A percentile compares a stretch with the other conserved stretches of the same genome.
phyloP scores from a whole-genome alignment of 352 stramenopile species.

The Globisporangium lucens region DNA sequence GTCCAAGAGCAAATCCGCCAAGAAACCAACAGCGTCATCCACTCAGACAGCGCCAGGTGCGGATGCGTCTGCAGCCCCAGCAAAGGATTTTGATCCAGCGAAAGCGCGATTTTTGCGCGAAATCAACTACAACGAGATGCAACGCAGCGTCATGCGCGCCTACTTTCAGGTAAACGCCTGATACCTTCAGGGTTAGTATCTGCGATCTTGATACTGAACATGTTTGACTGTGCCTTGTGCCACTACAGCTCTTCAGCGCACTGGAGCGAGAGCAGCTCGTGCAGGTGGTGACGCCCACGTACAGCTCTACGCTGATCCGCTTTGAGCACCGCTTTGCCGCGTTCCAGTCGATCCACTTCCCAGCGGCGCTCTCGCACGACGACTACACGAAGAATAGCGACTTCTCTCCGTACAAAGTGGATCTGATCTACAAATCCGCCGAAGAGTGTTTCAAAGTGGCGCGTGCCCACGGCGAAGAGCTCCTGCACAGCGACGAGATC shows the following conservation, averaged over 20 bases:
- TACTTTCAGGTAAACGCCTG: slow-evolving; percentile 58
- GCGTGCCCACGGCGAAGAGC: slow-evolving; percentile 45
- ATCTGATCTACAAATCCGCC: slow-evolving; percentile 79
- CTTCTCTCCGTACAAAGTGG: slow-evolving; percentile 66
- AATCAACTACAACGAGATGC: slow-evolving; percentile 77
- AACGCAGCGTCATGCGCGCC: slow-evolving; percentile 68
- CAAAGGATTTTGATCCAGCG: slow-evolving; percentile 30
- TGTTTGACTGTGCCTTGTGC: not conserved
- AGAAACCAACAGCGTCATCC: slow-evolving; percentile 19
- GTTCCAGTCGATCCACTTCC: slow-evolving; percentile 74
- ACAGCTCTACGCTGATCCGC: slow-evolving; percentile 62
- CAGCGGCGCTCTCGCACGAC: slow-evolving; percentile 61
- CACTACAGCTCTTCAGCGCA: slow-evolving; percentile 44
- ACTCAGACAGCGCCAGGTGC: not conserved
- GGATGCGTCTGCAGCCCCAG: slow-evolving; percentile 5
- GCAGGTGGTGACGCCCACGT: slow-evolving; percentile 36
- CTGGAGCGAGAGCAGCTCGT: slow-evolving; percentile 74
- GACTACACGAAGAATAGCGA: slow-evolving; percentile 78
- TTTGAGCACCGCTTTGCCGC: slow-evolving; percentile 79
- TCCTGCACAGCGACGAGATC: slow-evolving; percentile 39
- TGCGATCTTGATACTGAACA: not conserved
- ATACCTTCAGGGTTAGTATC: not conserved
- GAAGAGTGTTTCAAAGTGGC: slow-evolving; percentile 85
- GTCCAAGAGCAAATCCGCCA: slow-evolving; percentile 25
- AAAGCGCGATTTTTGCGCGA: slow-evolving; percentile 69